Conservation (phyloP, 768 basidiomycete genomes). For the Mycena indigotica region DNA sequence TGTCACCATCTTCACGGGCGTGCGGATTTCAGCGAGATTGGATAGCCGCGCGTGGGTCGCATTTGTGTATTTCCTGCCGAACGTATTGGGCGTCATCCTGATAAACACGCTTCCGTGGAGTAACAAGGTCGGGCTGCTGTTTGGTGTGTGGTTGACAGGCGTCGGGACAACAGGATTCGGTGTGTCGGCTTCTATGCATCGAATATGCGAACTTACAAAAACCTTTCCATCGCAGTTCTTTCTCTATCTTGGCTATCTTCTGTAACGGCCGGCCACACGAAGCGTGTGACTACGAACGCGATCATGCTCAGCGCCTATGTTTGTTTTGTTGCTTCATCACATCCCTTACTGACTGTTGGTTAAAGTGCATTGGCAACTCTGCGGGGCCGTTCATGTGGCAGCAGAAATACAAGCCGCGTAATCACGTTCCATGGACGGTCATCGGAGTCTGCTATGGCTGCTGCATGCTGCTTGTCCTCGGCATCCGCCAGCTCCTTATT, state of each 20-base stretch:
- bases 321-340: slow-evolving; percentile 17
- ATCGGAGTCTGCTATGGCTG: slow-evolving; percentile 64
- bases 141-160: slow-evolving; percentile 43
- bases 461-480: slow-evolving; percentile 50
- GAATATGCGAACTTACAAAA: not conserved
- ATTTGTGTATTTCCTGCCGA: slow-evolving; percentile 32
- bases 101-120: slow-evolving; percentile 52
- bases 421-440: slow-evolving; percentile 76
- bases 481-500: slow-evolving; percentile 55
- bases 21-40: slow-evolving; percentile 36
- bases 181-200: not conserved
- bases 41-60: slow-evolving; percentile 12
- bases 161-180: slow-evolving; percentile 9
- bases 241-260: slow-evolving; percentile 50
- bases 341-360: too few species aligned
- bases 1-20: slow-evolving; percentile 54
- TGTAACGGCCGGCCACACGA: slow-evolving; percentile 51
- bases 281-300: slow-evolving; percentile 20
- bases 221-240: slow-evolving; percentile 37
- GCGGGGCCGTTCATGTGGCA: slow-evolving; percentile 83
- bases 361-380: slow-evolving; percentile 55
- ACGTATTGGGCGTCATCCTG: slow-evolving; percentile 48
- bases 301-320: slow-evolving; percentile 22
- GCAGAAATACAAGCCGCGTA: slow-evolving; percentile 64
- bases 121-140: slow-evolving; percentile 51